A percentile compares a stretch with the other conserved stretches of the same genome.
These are phyloP conservation scores for Aspergillus sclerotioniger DNA, from an alignment of 495 filamentous ascomycete species.

Conservation along the genomic window DNA sequence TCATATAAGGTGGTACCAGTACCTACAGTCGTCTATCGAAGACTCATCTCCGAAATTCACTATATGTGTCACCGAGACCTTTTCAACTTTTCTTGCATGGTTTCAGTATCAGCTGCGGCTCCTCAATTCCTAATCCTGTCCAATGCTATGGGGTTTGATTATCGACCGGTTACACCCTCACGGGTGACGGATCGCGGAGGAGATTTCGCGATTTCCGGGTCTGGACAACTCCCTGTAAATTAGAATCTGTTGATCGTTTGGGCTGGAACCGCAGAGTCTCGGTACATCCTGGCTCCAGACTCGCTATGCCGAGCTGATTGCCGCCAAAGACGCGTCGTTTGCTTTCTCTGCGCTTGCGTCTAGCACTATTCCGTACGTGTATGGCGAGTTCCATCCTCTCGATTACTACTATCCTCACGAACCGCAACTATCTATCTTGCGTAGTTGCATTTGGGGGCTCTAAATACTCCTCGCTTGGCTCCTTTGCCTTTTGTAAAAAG, in stretches of 20 bases:
- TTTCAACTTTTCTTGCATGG: not conserved
- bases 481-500: not conserved
- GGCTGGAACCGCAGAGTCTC: slow-evolving; percentile 25
- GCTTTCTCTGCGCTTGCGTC: slow-evolving; percentile 9
- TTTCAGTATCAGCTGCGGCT: not conserved
- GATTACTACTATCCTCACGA: too few species aligned
- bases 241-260: slow-evolving; percentile 22
- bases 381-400: too few species aligned
- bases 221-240: slow-evolving; percentile 25
- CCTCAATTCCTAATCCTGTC: slow-evolving; percentile 8
- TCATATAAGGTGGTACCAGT: too few species aligned
- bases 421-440: too few species aligned
- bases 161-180: not conserved
- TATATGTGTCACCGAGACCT: not conserved
- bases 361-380: too few species aligned
- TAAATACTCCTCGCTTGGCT: not conserved
- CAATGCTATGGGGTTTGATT: slow-evolving; percentile 5
- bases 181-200: slow-evolving; percentile 6
- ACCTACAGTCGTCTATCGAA: not conserved
- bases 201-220: slow-evolving; percentile 14
- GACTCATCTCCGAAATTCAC: not conserved
- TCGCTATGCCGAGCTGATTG: slow-evolving; percentile 6
- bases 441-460: too few species aligned
- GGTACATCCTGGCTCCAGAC: slow-evolving; percentile 10
- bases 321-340: slow-evolving; percentile 19